Evolutionary conservation across 176 grass and related monocot genomes (phyloP).

Genomic region (Sorghum bicolor): Sorghum_bicolor_NCBIv3 NC_012872.2:1836501-1837000

Average conservation of each 20-base stretch:
- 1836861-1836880: constrained; percentile 62
- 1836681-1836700: constrained; percentile 59
- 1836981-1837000: constrained; percentile 74
- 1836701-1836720: constrained; percentile 56
- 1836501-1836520: constrained; percentile 83
- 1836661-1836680: constrained; percentile 64
- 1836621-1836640: constrained; percentile 92
- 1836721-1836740: constrained; percentile 69
- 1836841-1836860: constrained; percentile 31
- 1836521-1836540: constrained; percentile 88
- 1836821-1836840: not conserved
- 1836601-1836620: constrained; percentile 83
- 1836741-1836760: constrained; percentile 47
- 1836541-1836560: constrained; percentile 98
- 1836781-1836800: not conserved
- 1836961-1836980: constrained; percentile 39
- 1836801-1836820: not conserved
- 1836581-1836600: constrained; percentile 91
- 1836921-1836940: constrained; percentile 76
- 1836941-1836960: constrained; percentile 59
- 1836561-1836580: constrained; percentile 90
- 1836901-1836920: constrained; percentile 39
- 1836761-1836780: constrained; percentile 71
- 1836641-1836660: constrained; percentile 78
- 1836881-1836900: constrained; percentile 34